A percentile compares a stretch with the other conserved stretches of the same genome.
These are phyloP conservation scores for Huntiella savannae DNA, from an alignment of 2,329 filamentous ascomycete genomes.

Conservation along the genomic window DNA sequence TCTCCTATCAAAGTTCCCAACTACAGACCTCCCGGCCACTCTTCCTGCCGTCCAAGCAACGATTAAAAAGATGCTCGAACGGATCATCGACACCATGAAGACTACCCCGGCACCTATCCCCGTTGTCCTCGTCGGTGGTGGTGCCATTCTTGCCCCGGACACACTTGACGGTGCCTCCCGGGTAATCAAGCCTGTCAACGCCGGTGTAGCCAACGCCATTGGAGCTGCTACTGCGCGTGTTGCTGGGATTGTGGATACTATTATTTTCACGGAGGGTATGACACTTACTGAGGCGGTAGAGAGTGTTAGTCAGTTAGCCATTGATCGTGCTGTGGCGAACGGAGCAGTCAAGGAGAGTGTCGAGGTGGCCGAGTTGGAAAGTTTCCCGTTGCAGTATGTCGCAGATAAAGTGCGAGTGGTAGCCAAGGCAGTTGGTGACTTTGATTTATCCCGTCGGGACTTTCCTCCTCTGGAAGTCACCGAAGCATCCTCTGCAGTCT, in stretches of 20 bases:
- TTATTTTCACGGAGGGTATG: constrained; percentile 27
- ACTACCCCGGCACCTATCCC: constrained; percentile 38
- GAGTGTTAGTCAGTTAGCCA: constrained; percentile 23
- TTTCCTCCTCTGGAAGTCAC: constrained; percentile 6
- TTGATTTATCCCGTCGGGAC: constrained; percentile 20
- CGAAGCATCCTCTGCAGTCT: not conserved
- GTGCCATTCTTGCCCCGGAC: constrained; percentile 37
- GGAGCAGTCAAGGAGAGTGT: constrained; percentile 27
- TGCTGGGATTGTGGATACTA: constrained; percentile 32
- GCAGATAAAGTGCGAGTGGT: constrained; percentile 36
- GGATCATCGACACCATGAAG: constrained; percentile 42
- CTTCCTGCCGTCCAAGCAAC: constrained; percentile 12
- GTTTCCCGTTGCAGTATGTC: constrained; percentile 30
- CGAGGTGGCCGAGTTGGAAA: constrained; percentile 32
- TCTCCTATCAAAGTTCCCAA: not conserved
- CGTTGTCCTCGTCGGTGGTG: constrained; percentile 44
- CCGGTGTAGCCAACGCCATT: constrained; percentile 44
- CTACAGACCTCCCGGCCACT: constrained; percentile 14
- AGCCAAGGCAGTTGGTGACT: constrained; percentile 39
- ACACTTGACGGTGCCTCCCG: constrained; percentile 34
- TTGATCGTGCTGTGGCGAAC: constrained; percentile 9
- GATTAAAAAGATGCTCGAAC: constrained; percentile 33
- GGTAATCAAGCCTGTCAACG: constrained; percentile 36
- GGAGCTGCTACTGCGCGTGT: constrained; percentile 44
- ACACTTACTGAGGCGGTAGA: constrained; percentile 21